Base-by-base conservation (phyloP, 768 basidiomycete genomes). In the Peribolospora baueri region DNA sequence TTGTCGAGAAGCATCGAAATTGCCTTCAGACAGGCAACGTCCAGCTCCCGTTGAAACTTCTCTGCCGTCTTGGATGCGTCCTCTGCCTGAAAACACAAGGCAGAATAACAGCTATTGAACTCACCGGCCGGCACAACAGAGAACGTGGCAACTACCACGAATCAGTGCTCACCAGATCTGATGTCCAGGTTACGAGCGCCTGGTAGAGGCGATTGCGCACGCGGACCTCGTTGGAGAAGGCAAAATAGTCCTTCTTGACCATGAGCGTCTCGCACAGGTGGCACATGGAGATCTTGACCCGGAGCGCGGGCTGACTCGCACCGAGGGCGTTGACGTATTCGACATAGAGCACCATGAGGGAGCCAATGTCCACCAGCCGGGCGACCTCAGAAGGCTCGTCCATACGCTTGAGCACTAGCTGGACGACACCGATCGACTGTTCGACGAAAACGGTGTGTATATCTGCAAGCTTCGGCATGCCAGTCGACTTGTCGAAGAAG, bases 261-360 rank as follows among this genome's bases (percentile, higher is more conserved):
- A 81, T 78, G 11, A 81, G 72, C 47, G 72, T 74, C 57, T 83
- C 82, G 59, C 77, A 77, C 41, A 88, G 72, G 37, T 70, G 67
- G 61, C 84, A 86, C 61, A 81, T 86, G 62, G 80, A 82, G 63
- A 75, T 70, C 63, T 81, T 81, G 59, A 85, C 71, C 6, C 84
- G 76, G 50, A 75, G 71, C 1, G 75, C 75, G 0, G 70, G 65
- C 3, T 72, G 57, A 65, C 52, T 76, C 73, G 52, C 69, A 62
- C 67, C 80, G 4, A 68, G 78, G 7, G 77, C 75, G 49, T 77
- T 72, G 54, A 86, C 75, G 65, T 82, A 80, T 7, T 69, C 69
- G 0, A 78, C 79, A 46, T 86, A 70, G 2, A 75, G 69, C 38
- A 75, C 59, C 8, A 71, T 43, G 3, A 69, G 61, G 7, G 65